Base-by-base conservation (phyloP, 805 yeast genomes). In the Lipomyces japonicus region DNA sequence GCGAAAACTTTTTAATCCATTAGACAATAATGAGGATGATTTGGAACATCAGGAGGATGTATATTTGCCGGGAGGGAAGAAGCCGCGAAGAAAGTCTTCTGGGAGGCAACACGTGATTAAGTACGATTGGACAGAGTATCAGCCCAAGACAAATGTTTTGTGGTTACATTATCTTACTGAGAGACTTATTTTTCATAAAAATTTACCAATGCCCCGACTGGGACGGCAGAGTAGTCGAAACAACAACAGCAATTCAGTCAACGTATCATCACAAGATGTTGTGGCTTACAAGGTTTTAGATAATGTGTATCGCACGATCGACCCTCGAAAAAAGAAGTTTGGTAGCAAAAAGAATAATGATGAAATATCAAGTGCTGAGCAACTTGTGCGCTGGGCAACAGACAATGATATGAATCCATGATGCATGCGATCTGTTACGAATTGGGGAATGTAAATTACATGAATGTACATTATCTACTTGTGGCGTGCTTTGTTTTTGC, bases 151-250 rank as follows among this genome's bases (percentile, higher is more conserved):
- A 25, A 84, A 82, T 59, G 62, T 82, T 16, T 61, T 76, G 28
- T 83, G 90, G 90, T 66, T 83, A 39, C 81, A 80, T 57, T 82
- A 81, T 60, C 51, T 84, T n/a, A 70, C 74, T 32, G 76, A 76
- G 44, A 74, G 75, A 52, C 59, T 82, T 48, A 44, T 80, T 7
- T 64, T 73, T 46, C 65, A 63, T 46, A 79, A 79, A 48, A 61
- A 65, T 1, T 53, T 67, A 18, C 28, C 22, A 4, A 45, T 21
- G n/a, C 62, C 62, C 2, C 42, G 44, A 18, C 36, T 35, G 21
- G 40, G 37, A 10, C 40, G 45, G 10, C 18, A 18, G 7, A 38
- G 23, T 19, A 18, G 36, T 14, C 34, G 53, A 10, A 30, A 25
- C 25, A 30, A 35, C 7, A 37, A 26, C 10, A 9, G 21, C 26